These are phyloP conservation scores for Plasmopara muralis DNA, from an alignment of 352 stramenopile species.

Conservation along the genomic window DNA sequence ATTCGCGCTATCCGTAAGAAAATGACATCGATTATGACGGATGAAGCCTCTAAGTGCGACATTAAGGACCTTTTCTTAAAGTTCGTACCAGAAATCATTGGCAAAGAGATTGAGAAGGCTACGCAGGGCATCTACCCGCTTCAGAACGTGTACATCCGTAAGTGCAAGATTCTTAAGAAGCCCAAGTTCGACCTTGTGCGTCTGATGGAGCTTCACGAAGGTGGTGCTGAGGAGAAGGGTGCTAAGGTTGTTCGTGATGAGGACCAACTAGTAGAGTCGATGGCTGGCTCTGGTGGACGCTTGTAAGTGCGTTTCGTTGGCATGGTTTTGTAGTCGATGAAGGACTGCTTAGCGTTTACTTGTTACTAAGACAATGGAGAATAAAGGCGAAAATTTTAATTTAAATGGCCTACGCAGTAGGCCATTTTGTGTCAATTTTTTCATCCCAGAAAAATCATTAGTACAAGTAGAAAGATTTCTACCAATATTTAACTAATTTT, in stretches of 20 bases:
- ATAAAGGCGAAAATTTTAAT: constrained; percentile 83
- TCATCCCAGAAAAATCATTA: too few relatives aligned
- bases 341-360: constrained; percentile 22
- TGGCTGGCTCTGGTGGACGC: constrained; percentile 82
- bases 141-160: constrained; percentile 99
- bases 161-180: constrained; percentile 99
- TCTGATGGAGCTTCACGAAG: constrained; percentile 99
- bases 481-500: too few relatives aligned
- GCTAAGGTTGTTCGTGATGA: constrained; percentile 85
- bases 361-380: constrained; percentile 66
- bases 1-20: constrained; percentile 97
- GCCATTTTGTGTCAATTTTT: too few relatives aligned
- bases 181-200: constrained; percentile 99
- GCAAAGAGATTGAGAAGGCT: constrained; percentile 97
- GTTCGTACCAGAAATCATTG: constrained; percentile 97
- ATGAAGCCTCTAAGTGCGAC: constrained; percentile 97
- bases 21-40: constrained; percentile 98
- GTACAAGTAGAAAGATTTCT: too few relatives aligned
- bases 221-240: constrained; percentile 88
- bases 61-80: constrained; percentile 99
- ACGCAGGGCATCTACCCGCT: constrained; percentile 98
- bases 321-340: constrained; percentile 37
- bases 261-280: constrained; percentile 81
- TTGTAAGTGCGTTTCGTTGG: constrained; percentile 61
- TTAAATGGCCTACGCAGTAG: background rate